Evolutionary conservation across 177 flowering plant genomes (phyloP), one percentile per base, ranked within the genome.

Genomic region (Tripterygium wilfordii): DNA sequence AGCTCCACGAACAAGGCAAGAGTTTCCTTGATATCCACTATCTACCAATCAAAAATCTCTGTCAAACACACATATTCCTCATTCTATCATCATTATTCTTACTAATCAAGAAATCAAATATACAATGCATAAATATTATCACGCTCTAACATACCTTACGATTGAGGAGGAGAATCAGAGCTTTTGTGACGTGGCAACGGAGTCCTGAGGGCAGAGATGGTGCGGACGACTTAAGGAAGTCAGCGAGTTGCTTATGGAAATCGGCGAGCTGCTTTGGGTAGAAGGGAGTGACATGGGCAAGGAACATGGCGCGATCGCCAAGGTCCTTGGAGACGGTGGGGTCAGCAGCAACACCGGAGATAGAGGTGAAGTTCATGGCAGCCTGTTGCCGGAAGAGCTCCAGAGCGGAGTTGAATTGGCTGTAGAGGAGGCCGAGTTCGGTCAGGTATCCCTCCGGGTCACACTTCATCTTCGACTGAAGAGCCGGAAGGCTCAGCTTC

Each of bases 391-490:
- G 58, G 68, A 83, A 88, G 40, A 85, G 78, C 6, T 75, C 70
- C 42, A 88, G 70, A 4, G 92, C 80, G 0, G 98, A 69, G 24
- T 76, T 75, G 70, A 91, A 91, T 54, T 82, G 96, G 54, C 62
- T 60, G 73, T 83, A 70, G 23, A 88, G 36, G 12, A 78, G 79
- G 5, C 8, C 14, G 21, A 88, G 78, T 67, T 91, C 98, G 21
- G 83, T 40, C 27, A 58, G 74, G 65, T 91, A 88, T 16, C 98
- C 88, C 47, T 91, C 88, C 0, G 96, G 92, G 49, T 91, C 98
- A 54, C 57, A 48, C 53, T 91, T 91, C 96, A 91, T 85, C 64
- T 83, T 88, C 3, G 84, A 74, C 44, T 85, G 96, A 2, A 91
- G 76, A 0, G 72, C 8, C 8, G 83, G 78, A 0, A 91, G 79